A percentile compares a stretch with the other conserved stretches of the same genome.
phyloP scores from a whole-genome alignment of 208 protist species.

The Wallacemonas sp. region DNA sequence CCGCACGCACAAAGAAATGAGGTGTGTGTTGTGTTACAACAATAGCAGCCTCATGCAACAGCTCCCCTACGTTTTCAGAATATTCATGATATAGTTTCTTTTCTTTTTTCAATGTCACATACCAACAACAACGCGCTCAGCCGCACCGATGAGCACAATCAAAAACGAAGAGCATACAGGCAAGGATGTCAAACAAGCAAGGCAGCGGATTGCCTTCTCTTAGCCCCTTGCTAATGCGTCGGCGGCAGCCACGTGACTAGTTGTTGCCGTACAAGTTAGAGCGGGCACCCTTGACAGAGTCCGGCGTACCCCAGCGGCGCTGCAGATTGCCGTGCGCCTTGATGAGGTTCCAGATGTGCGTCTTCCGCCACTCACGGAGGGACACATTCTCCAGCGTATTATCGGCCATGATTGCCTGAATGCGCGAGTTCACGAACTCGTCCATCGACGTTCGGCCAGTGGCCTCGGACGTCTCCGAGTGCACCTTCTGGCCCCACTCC shows the following conservation, averaged over 20 bases:
- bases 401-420: slow-evolving; percentile 89
- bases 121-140: too few species aligned
- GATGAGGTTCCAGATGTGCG: slow-evolving; percentile 87
- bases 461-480: slow-evolving; percentile 61
- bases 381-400: slow-evolving; percentile 89
- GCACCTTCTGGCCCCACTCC: slow-evolving; percentile 73
- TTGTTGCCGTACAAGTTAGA: slow-evolving; percentile 68
- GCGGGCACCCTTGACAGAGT: slow-evolving; percentile 65
- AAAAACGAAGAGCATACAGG: too few species aligned
- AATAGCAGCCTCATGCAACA: too few species aligned
- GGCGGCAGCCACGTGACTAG: neutral
- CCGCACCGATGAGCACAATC: too few species aligned
- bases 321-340: slow-evolving; percentile 84
- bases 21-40: too few species aligned
- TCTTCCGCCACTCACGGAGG: slow-evolving; percentile 76
- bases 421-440: slow-evolving; percentile 77
- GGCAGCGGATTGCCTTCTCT: too few species aligned
- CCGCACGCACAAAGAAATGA: too few species aligned
- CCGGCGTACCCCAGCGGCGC: slow-evolving; percentile 74
- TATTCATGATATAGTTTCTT: too few species aligned
- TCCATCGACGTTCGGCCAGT: slow-evolving; percentile 77
- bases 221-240: too few species aligned
- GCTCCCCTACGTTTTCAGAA: too few species aligned
- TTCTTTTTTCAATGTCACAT: too few species aligned
- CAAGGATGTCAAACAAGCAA: too few species aligned